phyloP scores from a whole-genome alignment of 169 alveolate species.

The Cystoisospora suis region DNA sequence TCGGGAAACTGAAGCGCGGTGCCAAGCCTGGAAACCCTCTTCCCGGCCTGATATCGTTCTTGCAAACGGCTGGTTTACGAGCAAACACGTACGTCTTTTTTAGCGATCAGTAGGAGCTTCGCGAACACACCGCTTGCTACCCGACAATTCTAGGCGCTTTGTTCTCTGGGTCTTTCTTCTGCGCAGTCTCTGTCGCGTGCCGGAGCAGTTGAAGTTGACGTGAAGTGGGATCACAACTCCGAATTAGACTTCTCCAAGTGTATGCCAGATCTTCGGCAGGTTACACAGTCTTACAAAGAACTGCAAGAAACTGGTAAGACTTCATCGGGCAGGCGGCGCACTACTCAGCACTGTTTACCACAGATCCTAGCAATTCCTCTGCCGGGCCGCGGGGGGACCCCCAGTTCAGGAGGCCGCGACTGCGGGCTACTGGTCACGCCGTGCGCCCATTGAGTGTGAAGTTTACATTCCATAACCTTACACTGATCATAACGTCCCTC shows the following conservation, averaged over 20 bases:
- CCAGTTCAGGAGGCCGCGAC: too few relatives aligned
- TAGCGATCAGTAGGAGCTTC: too few relatives aligned
- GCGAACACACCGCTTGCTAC: not conserved
- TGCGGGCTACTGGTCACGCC: too few relatives aligned
- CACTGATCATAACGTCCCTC: too few relatives aligned
- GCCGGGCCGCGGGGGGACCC: too few relatives aligned
- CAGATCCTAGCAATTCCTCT: too few relatives aligned
- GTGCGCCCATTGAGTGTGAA: too few relatives aligned
- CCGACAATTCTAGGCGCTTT: not conserved
- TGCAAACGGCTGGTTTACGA: conserved; percentile 8
- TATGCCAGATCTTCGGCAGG: conserved; percentile 18
- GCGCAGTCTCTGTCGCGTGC: not conserved
- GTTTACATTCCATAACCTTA: too few relatives aligned
- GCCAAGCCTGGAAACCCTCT: conserved; percentile 31
- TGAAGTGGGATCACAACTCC: not conserved
- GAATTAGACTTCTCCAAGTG: not conserved
- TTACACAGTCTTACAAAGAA: not conserved
- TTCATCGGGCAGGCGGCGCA: too few relatives aligned
- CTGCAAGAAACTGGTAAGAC: conserved; percentile 14
- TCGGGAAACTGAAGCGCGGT: not conserved
- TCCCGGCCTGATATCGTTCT: not conserved
- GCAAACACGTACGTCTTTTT: not conserved
- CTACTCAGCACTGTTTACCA: too few relatives aligned
- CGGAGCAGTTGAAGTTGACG: not conserved
- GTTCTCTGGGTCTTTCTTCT: not conserved